Conservation (phyloP, 2,329 filamentous ascomycete species). For the Alternaria postmessia region DNA sequence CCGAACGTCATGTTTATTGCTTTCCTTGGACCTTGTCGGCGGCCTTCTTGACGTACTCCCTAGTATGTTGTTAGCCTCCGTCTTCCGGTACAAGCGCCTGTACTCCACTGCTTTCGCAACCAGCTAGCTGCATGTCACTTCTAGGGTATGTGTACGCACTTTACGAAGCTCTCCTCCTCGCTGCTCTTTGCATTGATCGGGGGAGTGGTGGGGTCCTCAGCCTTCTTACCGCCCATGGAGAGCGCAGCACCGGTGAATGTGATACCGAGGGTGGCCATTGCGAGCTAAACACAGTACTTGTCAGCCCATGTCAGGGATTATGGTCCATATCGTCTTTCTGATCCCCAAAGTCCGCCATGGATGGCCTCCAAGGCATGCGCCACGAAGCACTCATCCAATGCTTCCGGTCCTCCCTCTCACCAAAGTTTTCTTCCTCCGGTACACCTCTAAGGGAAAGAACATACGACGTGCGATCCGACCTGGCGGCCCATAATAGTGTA, state of each 20-base stretch:
- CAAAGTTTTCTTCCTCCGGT: conserved; percentile 25
- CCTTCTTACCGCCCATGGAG: conserved; percentile 53
- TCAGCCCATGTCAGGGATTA: not conserved
- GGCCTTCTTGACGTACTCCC: conserved; percentile 51
- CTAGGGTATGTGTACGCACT: conserved; percentile 57
- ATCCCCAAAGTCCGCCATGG: not conserved
- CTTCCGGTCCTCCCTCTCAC: not conserved
- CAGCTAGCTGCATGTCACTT: not conserved
- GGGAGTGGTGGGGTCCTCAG: conserved; percentile 53
- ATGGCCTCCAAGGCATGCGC: not conserved
- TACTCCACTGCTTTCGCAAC: not conserved
- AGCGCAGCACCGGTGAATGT: conserved; percentile 48
- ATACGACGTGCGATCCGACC: conserved; percentile 63
- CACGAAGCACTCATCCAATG: not conserved
- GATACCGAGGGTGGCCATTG: conserved; percentile 61
- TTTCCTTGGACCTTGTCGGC: conserved; percentile 40
- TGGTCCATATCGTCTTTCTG: conserved; percentile 7
- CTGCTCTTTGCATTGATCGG: conserved; percentile 71
- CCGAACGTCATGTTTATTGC: conserved; percentile 12
- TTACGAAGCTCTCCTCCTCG: conserved; percentile 73
- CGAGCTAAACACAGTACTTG: conserved; percentile 57
- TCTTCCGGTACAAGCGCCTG: not conserved
- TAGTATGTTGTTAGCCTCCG: conserved; percentile 25
- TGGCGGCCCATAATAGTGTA: conserved; percentile 62
- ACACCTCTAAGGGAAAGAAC: conserved; percentile 33